Conservation (phyloP, 1,139 yeast genomes). For the Eremothecium gossypii region DNA sequence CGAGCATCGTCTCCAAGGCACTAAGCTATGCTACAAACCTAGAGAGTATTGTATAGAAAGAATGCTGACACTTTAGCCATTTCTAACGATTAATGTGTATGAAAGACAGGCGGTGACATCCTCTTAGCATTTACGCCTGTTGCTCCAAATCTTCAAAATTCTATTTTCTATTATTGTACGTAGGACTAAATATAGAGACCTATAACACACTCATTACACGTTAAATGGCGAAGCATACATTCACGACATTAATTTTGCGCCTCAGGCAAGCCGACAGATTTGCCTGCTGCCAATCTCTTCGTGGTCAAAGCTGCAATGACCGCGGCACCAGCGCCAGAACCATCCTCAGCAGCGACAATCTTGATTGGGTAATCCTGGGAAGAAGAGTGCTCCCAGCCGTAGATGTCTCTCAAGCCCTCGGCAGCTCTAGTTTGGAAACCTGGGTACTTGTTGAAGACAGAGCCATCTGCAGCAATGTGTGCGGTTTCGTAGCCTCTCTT, state of each 20-base stretch:
- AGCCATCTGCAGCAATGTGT: constrained; percentile 96
- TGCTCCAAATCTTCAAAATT: not conserved
- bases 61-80: not conserved
- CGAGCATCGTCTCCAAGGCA: constrained; percentile 22
- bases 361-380: constrained; percentile 58
- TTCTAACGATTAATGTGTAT: no score
- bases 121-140: no score
- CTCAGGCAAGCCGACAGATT: constrained; percentile 51
- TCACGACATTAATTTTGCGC: no score
- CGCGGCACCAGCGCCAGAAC: constrained; percentile 98
- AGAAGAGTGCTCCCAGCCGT: constrained; percentile 56
- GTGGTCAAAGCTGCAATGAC: constrained; percentile 90
- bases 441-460: constrained; percentile 90
- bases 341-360: constrained; percentile 91
- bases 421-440: constrained; percentile 86
- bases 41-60: constrained; percentile 25
- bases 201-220: constrained; percentile 18
- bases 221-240: not conserved
- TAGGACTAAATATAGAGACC: constrained; percentile 12
- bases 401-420: constrained; percentile 78
- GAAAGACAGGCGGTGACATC: no score
- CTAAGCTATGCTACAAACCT: constrained; percentile 27
- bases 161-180: not conserved
- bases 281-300: constrained; percentile 59
- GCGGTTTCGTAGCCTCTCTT: constrained; percentile 73